Percentiles rank a stretch among this genome's conserved stretches.
Conservation (phyloP, 805 yeast genomes). For the Starmerella sirachaensis region DNA sequence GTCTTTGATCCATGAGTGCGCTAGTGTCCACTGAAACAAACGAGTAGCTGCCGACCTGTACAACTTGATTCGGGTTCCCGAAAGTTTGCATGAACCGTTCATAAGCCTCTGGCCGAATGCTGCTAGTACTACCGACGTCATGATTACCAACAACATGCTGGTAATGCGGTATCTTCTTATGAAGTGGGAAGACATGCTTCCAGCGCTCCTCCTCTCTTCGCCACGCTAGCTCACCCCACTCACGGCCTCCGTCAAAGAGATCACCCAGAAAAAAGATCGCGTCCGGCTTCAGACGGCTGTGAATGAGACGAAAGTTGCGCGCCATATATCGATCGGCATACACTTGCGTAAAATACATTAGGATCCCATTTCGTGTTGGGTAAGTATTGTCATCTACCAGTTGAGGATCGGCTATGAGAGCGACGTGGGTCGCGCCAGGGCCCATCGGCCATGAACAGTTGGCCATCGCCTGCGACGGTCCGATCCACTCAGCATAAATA, state of each 20-base stretch:
- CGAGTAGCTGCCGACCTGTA: conserved; percentile 59
- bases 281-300: conserved; percentile 55
- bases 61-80: conserved; percentile 51
- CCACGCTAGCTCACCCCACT: conserved; percentile 65
- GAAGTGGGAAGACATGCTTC: conserved; percentile 48
- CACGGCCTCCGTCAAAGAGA: conserved; percentile 87
- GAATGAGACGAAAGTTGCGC: conserved; percentile 55
- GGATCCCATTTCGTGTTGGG: conserved; percentile 47
- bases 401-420: conserved; percentile 86
- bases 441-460: conserved; percentile 46
- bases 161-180: conserved; percentile 5
- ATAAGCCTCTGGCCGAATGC: conserved; percentile 44
- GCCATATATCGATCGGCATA: conserved; percentile 70
- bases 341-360: conserved; percentile 44
- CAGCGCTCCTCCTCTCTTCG: conserved; percentile 58
- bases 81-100: conserved; percentile 58
- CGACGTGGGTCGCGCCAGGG: conserved; percentile 28
- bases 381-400: conserved; percentile 80
- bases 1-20: conserved; percentile 52
- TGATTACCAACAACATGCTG: conserved; percentile 77
- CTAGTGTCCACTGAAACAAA: conserved; percentile 71
- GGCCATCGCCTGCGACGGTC: conserved; percentile 35
- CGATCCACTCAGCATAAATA: conserved; percentile 44
- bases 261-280: conserved; percentile 77
- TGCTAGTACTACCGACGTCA: conserved; percentile 86